Base-by-base conservation (phyloP, 2,329 filamentous ascomycete genomes). In the Cadophora sp. region DNA sequence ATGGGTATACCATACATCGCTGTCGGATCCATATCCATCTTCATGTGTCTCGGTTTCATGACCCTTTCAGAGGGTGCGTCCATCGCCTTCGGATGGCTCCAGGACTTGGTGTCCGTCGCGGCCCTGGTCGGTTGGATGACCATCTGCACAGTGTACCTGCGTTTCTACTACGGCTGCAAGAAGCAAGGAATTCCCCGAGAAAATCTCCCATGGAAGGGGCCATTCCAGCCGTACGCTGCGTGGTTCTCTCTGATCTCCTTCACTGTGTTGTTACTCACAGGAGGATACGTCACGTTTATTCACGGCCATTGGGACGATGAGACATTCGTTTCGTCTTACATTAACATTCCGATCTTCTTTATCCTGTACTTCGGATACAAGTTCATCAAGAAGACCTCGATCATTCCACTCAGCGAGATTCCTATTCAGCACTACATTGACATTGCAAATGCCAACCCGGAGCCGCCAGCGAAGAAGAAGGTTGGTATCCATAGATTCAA, bases 61-160 rank as follows among this genome's bases (percentile, higher is more conserved):
- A 92, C 91, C 77, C 84, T 90, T 43, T 73, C 72, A 2, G 88
- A 85, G 46, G 85, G 84, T 72, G 86, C 74, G 0, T 79, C 89
- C 69, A 87, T 84, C 0, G 89, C 89, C 1, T 92, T 92, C 72
- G 88, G 82, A 76, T 92, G 89, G 88, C 80, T 91, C 7, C 83
- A 91, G n/a, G 81, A 87, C 64, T 76, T 92, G 53, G 90, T 88
- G 0, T 84, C 88, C 0, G 87, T 87, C 3, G 88, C 88, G 8
- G 87, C 90, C 2, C 75, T 92, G 43, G 82, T 92, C 12, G 88
- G 86, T 2, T 92, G 89, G 89, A 85, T 83, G 0, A 80, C 84
- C 0, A 88, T 90, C 68, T 76, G 87, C 40, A 68, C 85, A 51
- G 89, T 89, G 68, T 87, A 90, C 70, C 85, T 88, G 37, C 83